These are phyloP conservation scores for Letharia lupina DNA, from an alignment of 495 filamentous ascomycete genomes.

Conservation along the genomic window DNA sequence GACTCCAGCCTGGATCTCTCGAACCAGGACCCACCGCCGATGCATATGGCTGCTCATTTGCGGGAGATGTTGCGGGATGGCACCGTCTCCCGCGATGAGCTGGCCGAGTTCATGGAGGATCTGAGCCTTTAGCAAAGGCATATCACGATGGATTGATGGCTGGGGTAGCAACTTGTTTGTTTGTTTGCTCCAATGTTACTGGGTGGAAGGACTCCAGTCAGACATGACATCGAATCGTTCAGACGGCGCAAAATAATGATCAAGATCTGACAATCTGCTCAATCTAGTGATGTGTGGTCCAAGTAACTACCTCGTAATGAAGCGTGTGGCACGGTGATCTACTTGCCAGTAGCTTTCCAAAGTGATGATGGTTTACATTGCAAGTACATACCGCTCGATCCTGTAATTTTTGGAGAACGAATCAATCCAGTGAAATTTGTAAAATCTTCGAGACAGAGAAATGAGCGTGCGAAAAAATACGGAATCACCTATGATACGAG, in stretches of 20 bases:
- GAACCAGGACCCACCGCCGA: not conserved
- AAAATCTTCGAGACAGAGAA: not conserved
- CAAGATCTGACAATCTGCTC: too few relatives aligned
- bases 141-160: not conserved
- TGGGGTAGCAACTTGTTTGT: not conserved
- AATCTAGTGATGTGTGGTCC: too few relatives aligned
- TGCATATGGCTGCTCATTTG: slow-evolving; percentile 2
- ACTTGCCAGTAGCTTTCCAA: too few relatives aligned
- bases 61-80: not conserved
- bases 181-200: not conserved
- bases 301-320: too few relatives aligned
- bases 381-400: too few relatives aligned
- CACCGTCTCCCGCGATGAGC: not conserved
- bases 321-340: too few relatives aligned
- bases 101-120: not conserved
- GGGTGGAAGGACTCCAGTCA: not conserved
- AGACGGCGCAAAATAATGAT: too few relatives aligned
- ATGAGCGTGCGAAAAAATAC: not conserved
- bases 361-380: too few relatives aligned
- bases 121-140: not conserved
- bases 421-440: not conserved
- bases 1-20: not conserved
- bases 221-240: not conserved
- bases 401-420: too few relatives aligned
- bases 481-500: not conserved